phyloP scores from a whole-genome alignment of 768 basidiomycete genomes.

The Lactifluus echinatus region DNA sequence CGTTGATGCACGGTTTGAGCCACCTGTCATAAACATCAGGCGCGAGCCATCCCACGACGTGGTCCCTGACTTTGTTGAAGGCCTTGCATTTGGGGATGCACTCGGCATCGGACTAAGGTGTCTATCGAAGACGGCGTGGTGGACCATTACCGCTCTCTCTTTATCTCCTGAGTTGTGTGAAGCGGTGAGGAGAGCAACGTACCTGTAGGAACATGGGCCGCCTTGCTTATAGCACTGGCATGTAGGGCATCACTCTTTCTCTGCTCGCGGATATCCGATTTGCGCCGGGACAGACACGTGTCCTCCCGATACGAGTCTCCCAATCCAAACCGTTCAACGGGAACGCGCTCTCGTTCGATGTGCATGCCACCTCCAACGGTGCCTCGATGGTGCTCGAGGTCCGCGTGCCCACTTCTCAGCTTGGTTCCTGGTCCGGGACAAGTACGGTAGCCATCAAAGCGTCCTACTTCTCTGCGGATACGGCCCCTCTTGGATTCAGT shows the following conservation, averaged over 20 bases:
- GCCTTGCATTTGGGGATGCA: constrained; percentile 64
- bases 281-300: constrained; percentile 27
- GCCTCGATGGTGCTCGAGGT: constrained; percentile 27
- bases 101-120: constrained; percentile 57
- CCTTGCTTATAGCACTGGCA: background rate
- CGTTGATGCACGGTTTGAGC: constrained; percentile 37
- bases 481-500: constrained; percentile 49
- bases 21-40: constrained; percentile 25
- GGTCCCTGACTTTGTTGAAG: constrained; percentile 61
- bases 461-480: constrained; percentile 48
- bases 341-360: constrained; percentile 33
- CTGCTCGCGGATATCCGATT: background rate
- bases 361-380: constrained; percentile 26
- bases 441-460: constrained; percentile 32
- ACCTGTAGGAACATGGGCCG: background rate
- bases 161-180: constrained; percentile 13
- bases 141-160: constrained; percentile 36
- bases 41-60: constrained; percentile 47
- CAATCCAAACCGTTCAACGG: constrained; percentile 34
- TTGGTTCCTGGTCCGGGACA: constrained; percentile 32
- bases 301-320: constrained; percentile 43
- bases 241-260: constrained; percentile 5
- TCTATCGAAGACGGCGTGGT: constrained; percentile 37
- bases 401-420: constrained; percentile 39
- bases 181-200: constrained; percentile 16